Evolutionary conservation across 176 grass and related monocot species (phyloP), one percentile per base, ranked within the genome.

Genomic region (Lolium rigidum): DNA sequence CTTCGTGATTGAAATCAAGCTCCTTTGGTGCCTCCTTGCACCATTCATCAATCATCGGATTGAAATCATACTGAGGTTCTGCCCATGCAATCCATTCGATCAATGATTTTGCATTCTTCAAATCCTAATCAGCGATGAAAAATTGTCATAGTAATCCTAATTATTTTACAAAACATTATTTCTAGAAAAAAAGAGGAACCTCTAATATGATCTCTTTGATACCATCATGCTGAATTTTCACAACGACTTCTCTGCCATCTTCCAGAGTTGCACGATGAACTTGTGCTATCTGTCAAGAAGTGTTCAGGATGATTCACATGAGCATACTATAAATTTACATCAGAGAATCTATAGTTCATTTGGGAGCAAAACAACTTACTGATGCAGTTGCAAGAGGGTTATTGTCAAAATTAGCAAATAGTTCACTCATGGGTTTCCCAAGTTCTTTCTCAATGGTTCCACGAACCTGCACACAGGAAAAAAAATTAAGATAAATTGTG

Each of bases 1-100:
- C 97, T 94, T 99, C 97, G 35, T 91, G 84, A 85, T 96, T 96
- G 70, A 99, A 99, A 90, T 99, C 94, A 85, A 99, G 97, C 89
- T 98, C 97, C 80, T 96, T 98, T 72, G 93, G 92, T 75, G 94
- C 90, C 72, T 98, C 97, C 75, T 94, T 98, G 71, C 91, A 93
- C 97, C 97, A 98, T 86, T 98, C 97, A 92, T 98, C 94, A 82
- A 98, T 94, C 90, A 98, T 95, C 20, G 90, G 92, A 58, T 85
- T 98, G 64, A 98, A 96, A 84, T 98, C 26, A 86, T 94, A 98
- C 56, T 82, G 93, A 25, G 97, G 97, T 90, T 98, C 97, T 77
- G 94, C 94, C 97, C 97, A 98, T 65, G 97, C 97, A 70, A 95
- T 96, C 97, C 97, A 98, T 83, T 98, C 90, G 83, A 94, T 59